phyloP scores from a whole-genome alignment of 495 filamentous ascomycete species.

The Rostrohypoxylon terebratum region DNA sequence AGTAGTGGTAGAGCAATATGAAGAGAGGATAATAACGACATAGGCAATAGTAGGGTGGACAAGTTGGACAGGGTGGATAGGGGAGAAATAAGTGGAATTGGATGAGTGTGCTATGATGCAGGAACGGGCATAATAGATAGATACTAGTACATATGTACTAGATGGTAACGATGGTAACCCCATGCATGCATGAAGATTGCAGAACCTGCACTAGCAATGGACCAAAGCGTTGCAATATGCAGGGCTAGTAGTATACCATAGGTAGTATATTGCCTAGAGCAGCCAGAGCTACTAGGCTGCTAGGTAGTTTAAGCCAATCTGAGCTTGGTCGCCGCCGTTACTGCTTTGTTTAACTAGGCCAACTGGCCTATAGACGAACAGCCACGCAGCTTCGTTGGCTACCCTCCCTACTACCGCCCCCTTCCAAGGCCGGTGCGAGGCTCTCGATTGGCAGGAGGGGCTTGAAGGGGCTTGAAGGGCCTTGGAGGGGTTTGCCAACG shows the following conservation, averaged over 20 bases:
- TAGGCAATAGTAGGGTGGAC: not conserved
- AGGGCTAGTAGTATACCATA: conserved; percentile 18
- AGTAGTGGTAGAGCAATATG: not conserved
- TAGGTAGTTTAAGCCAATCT: conserved; percentile 26
- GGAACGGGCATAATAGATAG: conserved; percentile 45
- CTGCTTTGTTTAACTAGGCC: conserved; percentile 21
- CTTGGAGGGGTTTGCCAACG: conserved; percentile 29
- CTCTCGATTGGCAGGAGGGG: conserved; percentile 35
- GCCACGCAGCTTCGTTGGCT: conserved; percentile 21
- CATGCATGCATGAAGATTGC: conserved; percentile 41
- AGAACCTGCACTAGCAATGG: conserved; percentile 34
- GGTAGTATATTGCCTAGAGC: conserved; percentile 17
- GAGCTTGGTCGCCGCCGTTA: conserved; percentile 27
- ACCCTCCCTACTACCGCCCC: conserved; percentile 15
- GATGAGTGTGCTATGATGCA: conserved; percentile 40
- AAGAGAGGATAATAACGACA: too few relatives aligned
- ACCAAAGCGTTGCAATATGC: conserved; percentile 39
- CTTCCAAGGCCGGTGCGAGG: conserved; percentile 21
- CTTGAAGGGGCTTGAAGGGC: too few relatives aligned
- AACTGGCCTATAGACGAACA: conserved; percentile 29
- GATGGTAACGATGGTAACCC: conserved; percentile 17
- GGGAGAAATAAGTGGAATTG: conserved; percentile 27
- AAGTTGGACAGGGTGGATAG: not conserved
- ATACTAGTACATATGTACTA: conserved; percentile 6
- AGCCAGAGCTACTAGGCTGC: too few relatives aligned